Percentiles rank a stretch among this genome's conserved stretches.
Conservation (phyloP, 2,329 filamentous ascomycete genomes). For the Albophoma yamanashiensis region DNA sequence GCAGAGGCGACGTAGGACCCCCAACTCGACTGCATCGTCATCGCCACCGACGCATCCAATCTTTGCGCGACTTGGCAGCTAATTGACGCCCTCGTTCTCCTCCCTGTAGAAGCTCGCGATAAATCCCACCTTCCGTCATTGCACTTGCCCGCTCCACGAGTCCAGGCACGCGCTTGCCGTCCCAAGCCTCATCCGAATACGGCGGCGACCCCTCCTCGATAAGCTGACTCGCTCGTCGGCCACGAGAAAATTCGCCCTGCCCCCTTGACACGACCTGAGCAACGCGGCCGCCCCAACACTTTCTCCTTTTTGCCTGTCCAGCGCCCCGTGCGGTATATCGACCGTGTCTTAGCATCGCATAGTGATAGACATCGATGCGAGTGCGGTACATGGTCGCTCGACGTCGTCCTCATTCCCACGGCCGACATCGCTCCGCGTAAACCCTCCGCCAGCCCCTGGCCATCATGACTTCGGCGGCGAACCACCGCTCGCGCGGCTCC, state of each 20-base stretch:
- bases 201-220: neutral
- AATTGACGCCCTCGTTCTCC: neutral
- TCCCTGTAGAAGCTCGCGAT: neutral
- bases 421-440: neutral
- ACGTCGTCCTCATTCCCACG: neutral
- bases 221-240: neutral
- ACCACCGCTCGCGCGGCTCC: constrained; percentile 23
- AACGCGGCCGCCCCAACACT: neutral
- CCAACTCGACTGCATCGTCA: neutral
- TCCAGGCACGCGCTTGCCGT: too few relatives aligned
- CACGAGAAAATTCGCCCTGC: neutral
- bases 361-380: too few relatives aligned
- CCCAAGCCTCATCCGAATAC: neutral
- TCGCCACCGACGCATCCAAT: neutral
- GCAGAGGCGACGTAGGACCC: neutral
- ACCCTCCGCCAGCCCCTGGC: neutral
- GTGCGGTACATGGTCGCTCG: neutral
- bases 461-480: constrained; percentile 16
- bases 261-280: neutral
- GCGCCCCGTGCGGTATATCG: neutral
- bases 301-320: too few relatives aligned
- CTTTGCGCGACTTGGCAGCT: neutral
- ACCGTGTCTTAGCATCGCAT: neutral
- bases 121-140: neutral
- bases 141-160: neutral